Percentiles rank a stretch among this genome's conserved stretches.
Conservation (phyloP, 495 filamentous ascomycete genomes). For the Aspergillus bertholletiae region DNA sequence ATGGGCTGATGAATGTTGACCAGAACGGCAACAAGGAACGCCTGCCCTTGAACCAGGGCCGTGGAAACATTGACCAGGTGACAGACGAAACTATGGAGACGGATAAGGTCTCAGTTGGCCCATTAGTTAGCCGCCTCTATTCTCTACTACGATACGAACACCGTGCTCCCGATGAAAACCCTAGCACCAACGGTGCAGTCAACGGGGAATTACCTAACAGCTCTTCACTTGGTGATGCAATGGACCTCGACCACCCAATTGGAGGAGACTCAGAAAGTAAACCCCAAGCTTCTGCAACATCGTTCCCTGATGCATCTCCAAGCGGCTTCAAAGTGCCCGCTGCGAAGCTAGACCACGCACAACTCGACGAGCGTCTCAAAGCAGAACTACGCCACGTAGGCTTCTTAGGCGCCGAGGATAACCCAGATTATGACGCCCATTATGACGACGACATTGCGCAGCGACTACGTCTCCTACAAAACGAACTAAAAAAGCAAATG, state of each 20-base stretch:
- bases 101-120: constrained; percentile 87
- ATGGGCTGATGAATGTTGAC: constrained; percentile 70
- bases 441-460: constrained; percentile 93
- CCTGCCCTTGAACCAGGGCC: constrained; percentile 73
- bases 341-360: constrained; percentile 72
- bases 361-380: constrained; percentile 85
- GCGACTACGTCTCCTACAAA: constrained; percentile 79
- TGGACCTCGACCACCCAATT: constrained; percentile 44
- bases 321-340: constrained; percentile 53
- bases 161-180: constrained; percentile 57
- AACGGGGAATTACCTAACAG: constrained; percentile 50
- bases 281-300: constrained; percentile 65
- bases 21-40: constrained; percentile 56
- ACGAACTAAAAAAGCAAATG: constrained; percentile 72
- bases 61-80: constrained; percentile 79
- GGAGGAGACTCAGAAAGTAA: constrained; percentile 41
- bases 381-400: constrained; percentile 92
- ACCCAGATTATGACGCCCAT: constrained; percentile 77
- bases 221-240: constrained; percentile 52
- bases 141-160: constrained; percentile 80
- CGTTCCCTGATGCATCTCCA: constrained; percentile 67
- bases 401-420: constrained; percentile 69
- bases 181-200: constrained; percentile 47
- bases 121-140: constrained; percentile 77
- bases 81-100: constrained; percentile 81